phyloP scores from a whole-genome alignment of 306 rosid genomes.

The Rosa lucieae region DNA sequence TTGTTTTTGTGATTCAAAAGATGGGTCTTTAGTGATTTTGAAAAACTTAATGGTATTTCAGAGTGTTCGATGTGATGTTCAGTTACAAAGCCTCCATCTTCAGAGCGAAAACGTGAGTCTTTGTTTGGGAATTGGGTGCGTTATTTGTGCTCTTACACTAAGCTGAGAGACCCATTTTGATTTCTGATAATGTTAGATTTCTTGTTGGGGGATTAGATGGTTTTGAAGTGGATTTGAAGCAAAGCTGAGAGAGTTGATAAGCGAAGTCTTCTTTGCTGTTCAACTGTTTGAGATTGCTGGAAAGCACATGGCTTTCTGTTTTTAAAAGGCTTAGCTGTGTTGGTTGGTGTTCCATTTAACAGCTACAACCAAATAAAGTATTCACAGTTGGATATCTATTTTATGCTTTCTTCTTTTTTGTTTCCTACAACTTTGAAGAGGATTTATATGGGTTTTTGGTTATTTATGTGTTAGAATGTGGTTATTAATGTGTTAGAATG shows the following conservation, averaged over 20 bases:
- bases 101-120: not conserved
- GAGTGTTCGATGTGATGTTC: constrained; percentile 8
- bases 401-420: constrained; percentile 16
- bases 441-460: constrained; percentile 23
- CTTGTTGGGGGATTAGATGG: constrained; percentile 27
- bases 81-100: constrained; percentile 21
- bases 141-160: constrained; percentile 6
- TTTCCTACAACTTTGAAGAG: not conserved
- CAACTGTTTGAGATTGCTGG: constrained; percentile 24
- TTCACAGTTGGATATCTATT: constrained; percentile 14
- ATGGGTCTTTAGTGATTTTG: constrained; percentile 24
- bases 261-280: constrained; percentile 29
- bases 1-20: constrained; percentile 22
- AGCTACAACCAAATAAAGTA: not conserved
- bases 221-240: constrained; percentile 43
- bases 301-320: constrained; percentile 29
- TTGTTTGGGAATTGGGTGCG: constrained; percentile 5
- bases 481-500: no score
- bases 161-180: constrained; percentile 14
- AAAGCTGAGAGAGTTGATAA: constrained; percentile 38
- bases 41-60: constrained; percentile 13
- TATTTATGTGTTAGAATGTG: constrained; percentile 7
- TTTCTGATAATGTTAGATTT: constrained; percentile 14
- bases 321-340: constrained; percentile 17
- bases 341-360: constrained; percentile 21